These are phyloP conservation scores for Pseudogymnoascus sp. DNA, from an alignment of 2,329 filamentous ascomycete genomes.

Conservation along the genomic window DNA sequence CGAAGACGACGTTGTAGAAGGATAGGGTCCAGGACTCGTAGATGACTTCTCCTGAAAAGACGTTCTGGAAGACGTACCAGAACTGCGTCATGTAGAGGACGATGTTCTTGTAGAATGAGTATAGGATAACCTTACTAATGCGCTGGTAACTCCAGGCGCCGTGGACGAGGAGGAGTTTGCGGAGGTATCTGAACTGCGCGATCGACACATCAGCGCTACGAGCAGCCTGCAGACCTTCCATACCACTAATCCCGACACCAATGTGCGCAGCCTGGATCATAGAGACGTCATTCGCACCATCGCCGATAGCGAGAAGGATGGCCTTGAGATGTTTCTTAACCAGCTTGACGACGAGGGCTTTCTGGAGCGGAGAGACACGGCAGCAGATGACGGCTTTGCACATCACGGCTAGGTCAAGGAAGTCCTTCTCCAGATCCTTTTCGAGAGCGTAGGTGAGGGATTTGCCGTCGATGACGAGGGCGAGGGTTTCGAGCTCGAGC, in stretches of 20 bases:
- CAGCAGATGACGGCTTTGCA: constrained; percentile 99
- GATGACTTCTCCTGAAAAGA: constrained; percentile 94
- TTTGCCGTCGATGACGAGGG: constrained; percentile 92
- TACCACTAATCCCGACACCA: constrained; percentile 92
- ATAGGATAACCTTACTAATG: constrained; percentile 92
- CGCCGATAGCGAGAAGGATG: constrained; percentile 90
- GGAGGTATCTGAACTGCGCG: constrained; percentile 88
- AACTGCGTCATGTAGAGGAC: constrained; percentile 98
- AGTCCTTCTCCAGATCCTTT: constrained; percentile 86
- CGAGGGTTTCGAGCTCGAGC: constrained; percentile 77
- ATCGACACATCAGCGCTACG: constrained; percentile 90
- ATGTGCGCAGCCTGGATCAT: constrained; percentile 99
- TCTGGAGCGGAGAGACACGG: constrained; percentile 93
- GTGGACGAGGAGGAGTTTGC: constrained; percentile 90
- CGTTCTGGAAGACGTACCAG: constrained; percentile 98
- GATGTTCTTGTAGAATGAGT: constrained; percentile 99
- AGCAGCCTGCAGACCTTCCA: constrained; percentile 94
- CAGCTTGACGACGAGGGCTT: constrained; percentile 94
- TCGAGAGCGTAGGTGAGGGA: constrained; percentile 90
- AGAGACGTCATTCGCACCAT: constrained; percentile 98
- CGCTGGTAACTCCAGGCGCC: constrained; percentile 97
- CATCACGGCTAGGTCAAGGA: constrained; percentile 86
- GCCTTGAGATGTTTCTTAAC: constrained; percentile 88
- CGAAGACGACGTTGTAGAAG: constrained; percentile 99
- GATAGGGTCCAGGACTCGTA: constrained; percentile 99